Evolutionary conservation across 805 yeast genomes (phyloP).

Genomic region (Sporopachydermia lactativora): DNA sequence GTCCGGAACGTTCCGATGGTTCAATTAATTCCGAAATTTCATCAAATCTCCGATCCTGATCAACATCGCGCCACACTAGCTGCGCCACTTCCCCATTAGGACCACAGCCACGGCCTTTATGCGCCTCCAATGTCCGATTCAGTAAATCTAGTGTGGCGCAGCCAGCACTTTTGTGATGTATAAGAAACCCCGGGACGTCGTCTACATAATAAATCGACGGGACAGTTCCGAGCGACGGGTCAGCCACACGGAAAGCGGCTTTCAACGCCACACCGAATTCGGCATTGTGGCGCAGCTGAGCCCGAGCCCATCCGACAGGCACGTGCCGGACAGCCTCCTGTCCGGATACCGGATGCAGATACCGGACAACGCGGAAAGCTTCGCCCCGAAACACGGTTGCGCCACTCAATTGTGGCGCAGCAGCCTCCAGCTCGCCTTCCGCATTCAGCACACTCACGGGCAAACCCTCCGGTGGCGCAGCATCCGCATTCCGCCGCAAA

Average conservation of each 20-base stretch:
- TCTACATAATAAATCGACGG: constrained; percentile 15
- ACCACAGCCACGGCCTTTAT: constrained; percentile 1
- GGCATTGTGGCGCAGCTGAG: constrained; percentile 11
- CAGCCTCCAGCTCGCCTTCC: constrained; percentile 7
- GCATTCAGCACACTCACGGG: constrained; percentile 8
- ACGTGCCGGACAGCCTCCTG: constrained; percentile 6
- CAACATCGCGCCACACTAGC: constrained; percentile 18
- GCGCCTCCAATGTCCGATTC: constrained; percentile 7
- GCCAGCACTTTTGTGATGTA: constrained; percentile 5
- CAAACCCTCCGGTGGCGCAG: background rate
- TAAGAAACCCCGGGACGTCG: constrained; percentile 6
- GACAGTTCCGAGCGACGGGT: constrained; percentile 16
- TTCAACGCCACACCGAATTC: constrained; percentile 5
- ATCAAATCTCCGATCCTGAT: constrained; percentile 9
- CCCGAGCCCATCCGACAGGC: constrained; percentile 21
- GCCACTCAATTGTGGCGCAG: constrained; percentile 9
- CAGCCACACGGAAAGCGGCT: constrained; percentile 20
- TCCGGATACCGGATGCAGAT: constrained; percentile 5
- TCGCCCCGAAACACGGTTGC: constrained; percentile 12
- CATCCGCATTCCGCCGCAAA: background rate
- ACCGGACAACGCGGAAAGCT: constrained; percentile 14
- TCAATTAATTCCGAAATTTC: constrained; percentile 4
- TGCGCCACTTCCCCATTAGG: constrained; percentile 5
- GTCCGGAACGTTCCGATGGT: constrained; percentile 6
- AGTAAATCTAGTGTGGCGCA: constrained; percentile 3